phyloP scores from a whole-genome alignment of 2,329 filamentous ascomycete genomes.

The Sporothrix pallida region DNA sequence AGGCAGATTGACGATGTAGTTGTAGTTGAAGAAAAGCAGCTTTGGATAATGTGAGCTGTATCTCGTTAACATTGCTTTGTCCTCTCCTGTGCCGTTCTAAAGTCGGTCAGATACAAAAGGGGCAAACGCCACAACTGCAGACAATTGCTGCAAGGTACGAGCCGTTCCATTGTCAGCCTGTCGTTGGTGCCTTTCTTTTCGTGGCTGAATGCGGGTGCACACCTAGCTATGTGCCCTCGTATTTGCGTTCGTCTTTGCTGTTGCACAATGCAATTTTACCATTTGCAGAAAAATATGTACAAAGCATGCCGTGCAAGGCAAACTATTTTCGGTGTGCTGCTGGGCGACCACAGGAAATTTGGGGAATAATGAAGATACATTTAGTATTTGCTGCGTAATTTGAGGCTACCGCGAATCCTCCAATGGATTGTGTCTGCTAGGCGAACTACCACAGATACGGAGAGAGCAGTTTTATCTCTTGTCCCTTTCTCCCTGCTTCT shows the following conservation, averaged over 20 bases:
- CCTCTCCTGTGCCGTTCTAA: background rate
- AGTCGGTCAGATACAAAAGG: background rate
- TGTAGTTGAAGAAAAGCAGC: background rate
- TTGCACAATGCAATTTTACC: too few relatives aligned
- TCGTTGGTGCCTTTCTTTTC: background rate
- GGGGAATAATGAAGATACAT: background rate
- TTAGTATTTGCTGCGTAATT: background rate
- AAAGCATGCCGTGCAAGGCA: constrained; percentile 16
- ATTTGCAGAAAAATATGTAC: background rate
- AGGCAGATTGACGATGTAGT: background rate
- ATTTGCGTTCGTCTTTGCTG: background rate
- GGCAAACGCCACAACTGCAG: background rate
- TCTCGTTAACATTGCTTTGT: background rate
- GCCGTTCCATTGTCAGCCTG: background rate
- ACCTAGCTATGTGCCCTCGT: background rate
- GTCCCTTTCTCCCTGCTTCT: background rate
- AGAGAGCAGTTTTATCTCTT: background rate
- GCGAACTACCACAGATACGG: constrained; percentile 1
- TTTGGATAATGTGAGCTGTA: too few relatives aligned
- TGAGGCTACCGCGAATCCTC: background rate
- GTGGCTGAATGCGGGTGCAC: background rate
- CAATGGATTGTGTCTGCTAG: background rate
- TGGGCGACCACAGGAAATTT: background rate
- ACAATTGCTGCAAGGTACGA: constrained; percentile 1
- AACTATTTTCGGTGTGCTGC: constrained; percentile 19